Conservation (phyloP, 805 yeast species). For the Saturnispora sekii region DNA sequence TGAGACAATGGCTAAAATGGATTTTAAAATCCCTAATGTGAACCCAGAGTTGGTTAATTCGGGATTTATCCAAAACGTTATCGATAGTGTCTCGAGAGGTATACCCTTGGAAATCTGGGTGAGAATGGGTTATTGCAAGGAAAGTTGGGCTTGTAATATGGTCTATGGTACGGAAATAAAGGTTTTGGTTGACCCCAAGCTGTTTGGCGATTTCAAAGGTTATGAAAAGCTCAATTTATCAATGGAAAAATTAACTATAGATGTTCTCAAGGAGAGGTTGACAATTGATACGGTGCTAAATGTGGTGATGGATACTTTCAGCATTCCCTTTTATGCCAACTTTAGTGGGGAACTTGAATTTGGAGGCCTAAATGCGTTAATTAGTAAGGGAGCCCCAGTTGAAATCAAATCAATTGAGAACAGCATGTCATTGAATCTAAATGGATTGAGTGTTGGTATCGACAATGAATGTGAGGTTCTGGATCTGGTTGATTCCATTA, state of each 20-base stretch:
- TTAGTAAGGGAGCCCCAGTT: background rate
- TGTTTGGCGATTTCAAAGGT: background rate
- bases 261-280: background rate
- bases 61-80: background rate
- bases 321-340: slow-evolving; percentile 1
- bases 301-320: background rate
- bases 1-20: background rate
- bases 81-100: background rate
- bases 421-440: background rate
- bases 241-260: background rate
- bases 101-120: slow-evolving; percentile 1
- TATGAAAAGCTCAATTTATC: background rate
- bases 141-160: slow-evolving; percentile 5
- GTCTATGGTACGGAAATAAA: slow-evolving; percentile 1
- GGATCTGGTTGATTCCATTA: background rate
- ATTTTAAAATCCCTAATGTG: slow-evolving; percentile 5
- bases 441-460: background rate
- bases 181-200: background rate
- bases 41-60: slow-evolving; percentile 1
- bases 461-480: background rate
- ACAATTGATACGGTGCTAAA: background rate
- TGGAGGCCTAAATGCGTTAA: background rate
- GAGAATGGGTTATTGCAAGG: slow-evolving; percentile 5
- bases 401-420: background rate
- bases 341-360: background rate